A percentile compares a stretch with the other conserved stretches of the same genome.
Conservation (phyloP, 495 filamentous ascomycete species). For the Chaetomium tenue region DNA sequence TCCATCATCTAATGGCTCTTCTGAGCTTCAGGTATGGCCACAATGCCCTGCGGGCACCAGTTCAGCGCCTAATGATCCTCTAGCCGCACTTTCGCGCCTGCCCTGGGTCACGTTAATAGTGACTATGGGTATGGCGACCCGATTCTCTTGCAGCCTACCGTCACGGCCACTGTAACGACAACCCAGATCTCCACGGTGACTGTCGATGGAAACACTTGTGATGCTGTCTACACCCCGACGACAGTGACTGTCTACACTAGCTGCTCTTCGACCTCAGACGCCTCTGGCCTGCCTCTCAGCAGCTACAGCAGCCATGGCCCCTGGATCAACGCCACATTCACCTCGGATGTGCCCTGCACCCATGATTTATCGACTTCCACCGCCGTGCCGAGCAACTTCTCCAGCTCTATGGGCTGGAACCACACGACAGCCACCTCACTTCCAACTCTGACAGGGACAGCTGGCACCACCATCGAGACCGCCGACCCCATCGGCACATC, state of each 20-base stretch:
- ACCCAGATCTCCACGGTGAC: conserved; percentile 13
- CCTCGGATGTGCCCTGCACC: background rate
- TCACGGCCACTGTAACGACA: conserved; percentile 11
- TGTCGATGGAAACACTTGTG: conserved; percentile 4
- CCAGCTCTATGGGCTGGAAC: conserved; percentile 3
- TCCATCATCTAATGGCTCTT: conserved; percentile 14
- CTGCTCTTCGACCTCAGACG: background rate
- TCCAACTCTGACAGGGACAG: background rate
- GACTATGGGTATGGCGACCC: background rate
- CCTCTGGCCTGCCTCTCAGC: background rate
- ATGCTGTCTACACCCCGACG: background rate
- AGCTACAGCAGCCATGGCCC: conserved; percentile 6
- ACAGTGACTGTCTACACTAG: conserved; percentile 20
- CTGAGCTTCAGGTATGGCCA: conserved; percentile 19
- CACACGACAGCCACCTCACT: background rate
- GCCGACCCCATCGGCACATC: conserved; percentile 14
- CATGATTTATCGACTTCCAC: background rate
- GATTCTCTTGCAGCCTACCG: background rate
- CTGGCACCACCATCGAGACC: conserved; percentile 3
- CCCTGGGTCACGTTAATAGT: background rate
- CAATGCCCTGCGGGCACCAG: background rate
- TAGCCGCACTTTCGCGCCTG: conserved; percentile 9
- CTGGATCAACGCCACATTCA: conserved; percentile 19
- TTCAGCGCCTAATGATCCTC: background rate
- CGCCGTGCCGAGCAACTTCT: background rate